phyloP scores from a whole-genome alignment of 176 grass and related monocot species.

The Thalia dealbata region DNA sequence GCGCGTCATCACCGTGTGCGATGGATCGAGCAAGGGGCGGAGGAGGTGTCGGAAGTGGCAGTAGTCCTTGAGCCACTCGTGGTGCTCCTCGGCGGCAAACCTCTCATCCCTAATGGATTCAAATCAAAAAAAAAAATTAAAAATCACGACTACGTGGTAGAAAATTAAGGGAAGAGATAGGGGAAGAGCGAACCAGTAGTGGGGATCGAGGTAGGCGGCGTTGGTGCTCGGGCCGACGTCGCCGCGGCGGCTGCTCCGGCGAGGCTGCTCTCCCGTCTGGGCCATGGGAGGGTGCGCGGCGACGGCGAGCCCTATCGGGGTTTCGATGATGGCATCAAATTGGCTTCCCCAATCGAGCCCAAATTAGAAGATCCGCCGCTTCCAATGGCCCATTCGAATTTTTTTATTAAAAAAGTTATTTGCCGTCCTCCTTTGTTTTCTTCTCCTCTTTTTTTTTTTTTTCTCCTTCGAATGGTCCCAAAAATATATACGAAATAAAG shows the following conservation, averaged over 20 bases:
- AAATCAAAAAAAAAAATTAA: background rate
- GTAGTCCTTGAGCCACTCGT: slow-evolving; percentile 91
- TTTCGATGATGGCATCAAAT: background rate
- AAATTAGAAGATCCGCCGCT: too few relatives aligned
- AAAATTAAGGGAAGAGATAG: background rate
- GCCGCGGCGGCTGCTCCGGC: background rate
- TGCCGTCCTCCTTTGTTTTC: too few relatives aligned
- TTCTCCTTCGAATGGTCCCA: too few relatives aligned
- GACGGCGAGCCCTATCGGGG: background rate
- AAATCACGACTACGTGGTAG: background rate
- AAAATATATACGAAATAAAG: background rate
- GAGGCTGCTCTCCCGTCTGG: background rate
- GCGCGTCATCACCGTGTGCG: slow-evolving; percentile 38
- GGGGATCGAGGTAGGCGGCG: slow-evolving; percentile 1
- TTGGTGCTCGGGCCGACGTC: background rate
- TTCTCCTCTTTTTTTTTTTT: too few relatives aligned
- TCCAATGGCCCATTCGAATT: too few relatives aligned
- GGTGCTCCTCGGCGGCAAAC: slow-evolving; percentile 86
- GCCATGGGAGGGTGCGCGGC: background rate
- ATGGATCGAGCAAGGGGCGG: slow-evolving; percentile 57
- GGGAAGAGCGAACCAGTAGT: background rate
- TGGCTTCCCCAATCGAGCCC: too few relatives aligned
- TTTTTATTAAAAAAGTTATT: too few relatives aligned
- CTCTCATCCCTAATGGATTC: slow-evolving; percentile 49
- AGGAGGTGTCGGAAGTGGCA: slow-evolving; percentile 93